These are phyloP conservation scores for Umbelopsis sp. DNA, from an alignment of 192 early-diverging fungal species.

Conservation along the genomic window DNA sequence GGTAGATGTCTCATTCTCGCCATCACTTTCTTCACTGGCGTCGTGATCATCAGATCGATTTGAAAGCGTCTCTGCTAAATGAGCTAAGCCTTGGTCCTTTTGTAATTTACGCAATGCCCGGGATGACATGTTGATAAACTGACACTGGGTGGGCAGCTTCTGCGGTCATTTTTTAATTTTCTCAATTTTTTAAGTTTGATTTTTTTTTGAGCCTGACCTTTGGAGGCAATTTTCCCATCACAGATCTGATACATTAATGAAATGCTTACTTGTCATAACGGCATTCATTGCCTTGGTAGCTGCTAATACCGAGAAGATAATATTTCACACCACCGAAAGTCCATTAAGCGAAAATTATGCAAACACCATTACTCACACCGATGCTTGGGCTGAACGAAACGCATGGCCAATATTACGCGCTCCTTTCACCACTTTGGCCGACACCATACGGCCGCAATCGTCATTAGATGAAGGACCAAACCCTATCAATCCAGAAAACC, in stretches of 20 bases:
- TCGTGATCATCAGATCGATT: neutral
- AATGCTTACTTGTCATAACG: neutral
- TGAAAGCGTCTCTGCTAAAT: neutral
- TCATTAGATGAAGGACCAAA: neutral
- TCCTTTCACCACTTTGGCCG: neutral
- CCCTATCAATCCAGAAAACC: constrained; percentile 9
- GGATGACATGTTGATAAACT: constrained; percentile 31
- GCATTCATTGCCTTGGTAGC: neutral
- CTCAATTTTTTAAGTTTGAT: neutral
- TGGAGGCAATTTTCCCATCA: neutral
- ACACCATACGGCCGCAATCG: constrained; percentile 1
- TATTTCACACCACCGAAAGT: neutral
- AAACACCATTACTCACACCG: neutral
- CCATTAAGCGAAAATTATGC: neutral
- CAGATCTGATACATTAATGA: neutral
- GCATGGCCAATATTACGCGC: neutral
- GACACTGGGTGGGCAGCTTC: neutral
- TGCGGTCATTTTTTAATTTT: constrained; percentile 13
- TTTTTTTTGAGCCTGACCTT: neutral
- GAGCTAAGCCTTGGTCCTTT: constrained; percentile 24
- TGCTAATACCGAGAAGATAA: constrained; percentile 28
- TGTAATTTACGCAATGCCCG: constrained; percentile 34
- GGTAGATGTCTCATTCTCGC: constrained; percentile 39
- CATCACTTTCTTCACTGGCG: constrained; percentile 32
- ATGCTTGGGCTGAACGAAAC: neutral